Percentiles rank a stretch among this genome's conserved stretches.
These are phyloP conservation scores for Monascus ruber DNA, from an alignment of 2,329 filamentous ascomycete genomes.

Conservation along the genomic window DNA sequence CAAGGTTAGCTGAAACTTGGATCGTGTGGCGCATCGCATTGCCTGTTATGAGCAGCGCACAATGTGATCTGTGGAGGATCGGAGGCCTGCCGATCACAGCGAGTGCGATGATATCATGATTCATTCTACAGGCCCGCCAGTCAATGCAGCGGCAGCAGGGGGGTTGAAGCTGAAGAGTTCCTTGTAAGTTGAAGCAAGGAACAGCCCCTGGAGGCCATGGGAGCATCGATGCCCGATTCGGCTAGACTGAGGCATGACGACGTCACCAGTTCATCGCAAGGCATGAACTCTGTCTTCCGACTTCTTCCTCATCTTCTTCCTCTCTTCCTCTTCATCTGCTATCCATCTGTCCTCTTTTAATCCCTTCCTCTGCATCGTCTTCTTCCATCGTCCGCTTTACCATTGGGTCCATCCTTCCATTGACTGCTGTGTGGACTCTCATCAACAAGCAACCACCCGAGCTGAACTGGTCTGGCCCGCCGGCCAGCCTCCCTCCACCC, in stretches of 20 bases:
- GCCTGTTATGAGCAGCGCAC: no score
- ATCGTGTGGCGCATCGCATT: no score
- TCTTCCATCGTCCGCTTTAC: background rate
- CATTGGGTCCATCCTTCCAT: slow-evolving; percentile 1
- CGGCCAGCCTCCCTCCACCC: background rate
- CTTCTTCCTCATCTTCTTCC: background rate
- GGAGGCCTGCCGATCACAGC: no score
- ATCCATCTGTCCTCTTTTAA: slow-evolving; percentile 1
- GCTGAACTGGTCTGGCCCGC: background rate
- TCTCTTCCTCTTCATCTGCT: slow-evolving; percentile 7
- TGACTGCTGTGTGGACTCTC: background rate
- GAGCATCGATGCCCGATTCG: slow-evolving; percentile 3
- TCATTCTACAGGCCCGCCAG: no score
- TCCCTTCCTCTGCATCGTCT: background rate
- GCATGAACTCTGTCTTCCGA: slow-evolving; percentile 1
- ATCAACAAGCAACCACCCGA: no score
- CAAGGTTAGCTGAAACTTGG: no score
- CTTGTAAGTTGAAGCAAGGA: no score
- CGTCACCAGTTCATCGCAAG: slow-evolving; percentile 8
- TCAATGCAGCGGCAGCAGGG: no score
- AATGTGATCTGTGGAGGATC: no score
- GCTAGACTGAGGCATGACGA: slow-evolving; percentile 11
- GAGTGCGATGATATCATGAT: no score
- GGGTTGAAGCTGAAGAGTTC: no score
- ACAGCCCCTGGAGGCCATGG: no score